Conservation (phyloP, 768 basidiomycete genomes). For the Myochromella boudieri region DNA sequence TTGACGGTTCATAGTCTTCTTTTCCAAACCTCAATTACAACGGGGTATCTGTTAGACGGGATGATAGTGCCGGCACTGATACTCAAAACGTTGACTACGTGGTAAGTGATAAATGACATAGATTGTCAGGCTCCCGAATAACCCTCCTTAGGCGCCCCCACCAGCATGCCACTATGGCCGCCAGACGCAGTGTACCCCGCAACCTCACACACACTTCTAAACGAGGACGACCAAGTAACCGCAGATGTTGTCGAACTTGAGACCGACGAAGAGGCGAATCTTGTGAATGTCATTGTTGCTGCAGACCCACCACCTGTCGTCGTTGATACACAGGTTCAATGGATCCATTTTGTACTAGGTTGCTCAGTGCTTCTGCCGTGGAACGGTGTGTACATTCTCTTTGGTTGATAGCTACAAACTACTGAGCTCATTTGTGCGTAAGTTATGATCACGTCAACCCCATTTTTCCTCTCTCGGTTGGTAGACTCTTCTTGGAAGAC, state of each 20-base stretch:
- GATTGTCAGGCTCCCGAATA: no score
- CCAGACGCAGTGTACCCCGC: conserved; percentile 42
- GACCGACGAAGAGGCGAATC: conserved; percentile 23
- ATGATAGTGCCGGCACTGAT: no score
- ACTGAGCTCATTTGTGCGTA: neutral
- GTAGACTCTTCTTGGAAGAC: conserved; percentile 53
- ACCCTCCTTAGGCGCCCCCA: no score
- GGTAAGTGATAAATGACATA: no score
- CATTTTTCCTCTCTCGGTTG: conserved; percentile 76
- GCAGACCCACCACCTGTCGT: conserved; percentile 28
- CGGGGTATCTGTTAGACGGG: no score
- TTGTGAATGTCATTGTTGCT: conserved; percentile 16
- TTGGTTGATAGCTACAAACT: neutral
- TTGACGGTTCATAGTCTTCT: no score
- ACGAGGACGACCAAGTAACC: conserved; percentile 24
- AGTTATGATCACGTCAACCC: conserved; percentile 87
- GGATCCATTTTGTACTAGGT: conserved; percentile 60
- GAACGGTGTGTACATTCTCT: conserved; percentile 64
- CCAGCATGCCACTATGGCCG: conserved; percentile 29
- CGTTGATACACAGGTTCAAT: conserved; percentile 45
- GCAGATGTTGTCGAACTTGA: conserved; percentile 29
- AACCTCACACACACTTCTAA: conserved; percentile 38
- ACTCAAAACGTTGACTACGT: no score
- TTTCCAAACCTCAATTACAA: no score
- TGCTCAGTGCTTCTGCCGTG: conserved; percentile 82